Evolutionary conservation across 2,329 filamentous ascomycete species (phyloP), one percentile per base, ranked within the genome.

Genomic region (Basipetospora chlamydospora): DNA sequence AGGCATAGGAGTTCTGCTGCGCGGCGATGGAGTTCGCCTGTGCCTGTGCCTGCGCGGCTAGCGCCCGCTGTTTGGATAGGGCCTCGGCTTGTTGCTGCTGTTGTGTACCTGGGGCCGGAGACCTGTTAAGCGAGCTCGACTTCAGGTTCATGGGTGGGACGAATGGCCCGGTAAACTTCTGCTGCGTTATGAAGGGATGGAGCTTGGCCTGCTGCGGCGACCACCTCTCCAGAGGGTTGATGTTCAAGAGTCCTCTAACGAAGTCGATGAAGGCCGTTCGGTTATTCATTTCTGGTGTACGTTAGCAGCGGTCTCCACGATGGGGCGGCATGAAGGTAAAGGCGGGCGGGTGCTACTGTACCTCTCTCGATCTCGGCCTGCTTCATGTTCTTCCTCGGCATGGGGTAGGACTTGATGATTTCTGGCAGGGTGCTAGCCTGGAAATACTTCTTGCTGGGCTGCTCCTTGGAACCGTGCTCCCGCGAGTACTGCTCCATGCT

Each of bases 321-420:
- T 10, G 3, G n/a, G 10, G 25, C n/a, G n/a, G 10, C 25, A 26
- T 10, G 25, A 3, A 26, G 21, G 10, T 21, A 28, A 18, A 11
- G 16, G 22, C 8, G 12, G 9, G 13, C n/a, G n/a, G n/a, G 22
- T 20, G 25, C 6, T 17, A 16, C 15, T 28, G 30, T 66, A 95
- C 90, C 90, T 81, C 90, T 67, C 49, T 98, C 90, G 45, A 98
- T 80, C 60, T 98, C 90, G 47, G 77, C 82, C 56, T 81, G 86
- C 64, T 98, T 98, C 90, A 98, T 98, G 52, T 95, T 95, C 64
- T 98, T 98, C 50, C 90, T 73, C 33, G 90, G 90, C 88, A 98
- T 95, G 5, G 90, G 82, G 53, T 98, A 98, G 39, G 83, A 86
- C 54, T 92, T 85, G 61, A 98, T 96, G 44, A 98, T 98, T 46